Conservation (phyloP, 768 basidiomycete genomes). For the Leucosporidium yakuticum region DNA sequence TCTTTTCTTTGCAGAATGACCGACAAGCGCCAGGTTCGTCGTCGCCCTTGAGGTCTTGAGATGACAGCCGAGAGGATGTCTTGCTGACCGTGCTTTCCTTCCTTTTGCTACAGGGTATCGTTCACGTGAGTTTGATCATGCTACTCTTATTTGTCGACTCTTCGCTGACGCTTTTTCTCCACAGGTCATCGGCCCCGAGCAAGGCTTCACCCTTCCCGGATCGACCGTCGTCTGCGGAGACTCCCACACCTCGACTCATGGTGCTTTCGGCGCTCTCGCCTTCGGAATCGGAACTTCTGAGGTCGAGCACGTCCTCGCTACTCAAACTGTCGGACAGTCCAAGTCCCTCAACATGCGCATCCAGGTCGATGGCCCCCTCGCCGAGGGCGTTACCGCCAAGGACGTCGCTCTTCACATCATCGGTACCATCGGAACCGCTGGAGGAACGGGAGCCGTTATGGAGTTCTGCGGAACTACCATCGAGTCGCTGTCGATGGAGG, state of each 20-base stretch:
- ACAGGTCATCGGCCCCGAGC: slow-evolving; percentile 87
- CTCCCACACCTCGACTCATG: slow-evolving; percentile 89
- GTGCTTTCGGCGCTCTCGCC: slow-evolving; percentile 85
- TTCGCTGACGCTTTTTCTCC: slow-evolving; percentile 41
- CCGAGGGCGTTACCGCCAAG: slow-evolving; percentile 77
- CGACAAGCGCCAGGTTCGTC: slow-evolving; percentile 55
- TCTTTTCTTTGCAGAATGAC: slow-evolving; percentile 50
- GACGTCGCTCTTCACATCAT: slow-evolving; percentile 88
- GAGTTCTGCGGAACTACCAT: slow-evolving; percentile 69
- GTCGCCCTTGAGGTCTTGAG: no score
- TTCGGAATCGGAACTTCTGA: slow-evolving; percentile 92
- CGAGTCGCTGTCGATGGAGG: slow-evolving; percentile 61
- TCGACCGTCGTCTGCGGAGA: slow-evolving; percentile 71
- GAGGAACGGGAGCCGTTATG: slow-evolving; percentile 84
- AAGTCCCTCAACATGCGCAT: slow-evolving; percentile 92
- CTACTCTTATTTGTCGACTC: neutral
- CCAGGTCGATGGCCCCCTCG: slow-evolving; percentile 72
- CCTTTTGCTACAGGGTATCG: slow-evolving; percentile 55
- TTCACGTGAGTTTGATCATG: slow-evolving; percentile 32
- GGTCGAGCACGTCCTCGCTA: slow-evolving; percentile 89
- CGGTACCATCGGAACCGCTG: slow-evolving; percentile 85
- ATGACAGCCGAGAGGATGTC: no score
- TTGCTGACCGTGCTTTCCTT: no score
- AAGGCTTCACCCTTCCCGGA: slow-evolving; percentile 69
- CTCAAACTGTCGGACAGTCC: slow-evolving; percentile 77